phyloP scores from a whole-genome alignment of 495 filamentous ascomycete genomes.

The Aspergillus leporis region DNA sequence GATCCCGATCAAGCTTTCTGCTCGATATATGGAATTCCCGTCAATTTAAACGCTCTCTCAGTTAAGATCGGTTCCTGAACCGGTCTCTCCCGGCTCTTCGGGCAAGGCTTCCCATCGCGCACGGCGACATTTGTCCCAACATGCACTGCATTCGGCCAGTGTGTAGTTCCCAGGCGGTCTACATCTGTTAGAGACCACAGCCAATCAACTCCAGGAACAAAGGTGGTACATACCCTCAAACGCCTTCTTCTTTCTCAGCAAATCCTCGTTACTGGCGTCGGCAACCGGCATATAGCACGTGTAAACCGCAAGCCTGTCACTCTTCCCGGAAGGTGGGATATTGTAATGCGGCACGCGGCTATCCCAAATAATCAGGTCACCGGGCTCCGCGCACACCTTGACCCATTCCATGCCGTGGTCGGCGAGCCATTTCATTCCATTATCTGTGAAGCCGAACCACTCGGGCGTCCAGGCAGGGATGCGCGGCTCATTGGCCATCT shows the following conservation, averaged over 20 bases:
- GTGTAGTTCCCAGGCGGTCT: constrained; percentile 33
- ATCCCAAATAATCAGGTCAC: constrained; percentile 47
- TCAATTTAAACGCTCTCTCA: constrained; percentile 35
- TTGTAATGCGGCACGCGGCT: constrained; percentile 44
- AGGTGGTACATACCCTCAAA: constrained; percentile 26
- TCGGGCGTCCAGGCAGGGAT: constrained; percentile 40
- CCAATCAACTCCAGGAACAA: background rate
- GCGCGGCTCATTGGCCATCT: constrained; percentile 33
- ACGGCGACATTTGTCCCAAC: constrained; percentile 32
- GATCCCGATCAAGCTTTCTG: background rate
- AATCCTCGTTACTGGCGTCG: constrained; percentile 35
- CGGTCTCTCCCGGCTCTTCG: constrained; percentile 27
- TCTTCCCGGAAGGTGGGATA: constrained; percentile 24
- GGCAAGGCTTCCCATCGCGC: constrained; percentile 29
- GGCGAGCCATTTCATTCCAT: constrained; percentile 40
- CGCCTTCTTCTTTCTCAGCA: constrained; percentile 36
- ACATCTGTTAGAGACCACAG: background rate
- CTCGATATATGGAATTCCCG: constrained; percentile 36
- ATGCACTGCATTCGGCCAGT: constrained; percentile 40
- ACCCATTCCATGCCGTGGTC: constrained; percentile 36
- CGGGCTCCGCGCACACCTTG: constrained; percentile 43
- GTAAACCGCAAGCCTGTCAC: constrained; percentile 33
- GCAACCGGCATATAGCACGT: constrained; percentile 40
- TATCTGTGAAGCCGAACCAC: constrained; percentile 41
- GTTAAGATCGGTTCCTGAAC: constrained; percentile 28